Conservation (phyloP, 129 eudicot genomes). For the Arctium minus region DNA sequence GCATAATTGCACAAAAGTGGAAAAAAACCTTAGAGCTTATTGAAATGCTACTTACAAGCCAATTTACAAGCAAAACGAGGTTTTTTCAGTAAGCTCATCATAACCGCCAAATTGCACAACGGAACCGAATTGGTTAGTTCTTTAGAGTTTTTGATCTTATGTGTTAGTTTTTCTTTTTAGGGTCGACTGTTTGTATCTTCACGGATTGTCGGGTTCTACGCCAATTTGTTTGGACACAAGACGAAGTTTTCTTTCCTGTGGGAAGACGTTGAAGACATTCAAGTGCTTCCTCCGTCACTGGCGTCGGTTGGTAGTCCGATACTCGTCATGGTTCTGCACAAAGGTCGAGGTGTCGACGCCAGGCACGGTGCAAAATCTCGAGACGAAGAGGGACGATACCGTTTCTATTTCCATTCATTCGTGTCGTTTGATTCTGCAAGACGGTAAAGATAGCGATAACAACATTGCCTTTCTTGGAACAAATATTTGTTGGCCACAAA, state of each 20-base stretch:
- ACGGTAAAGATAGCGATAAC: constrained; percentile 38
- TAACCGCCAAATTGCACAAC: not conserved
- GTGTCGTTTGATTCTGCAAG: constrained; percentile 75
- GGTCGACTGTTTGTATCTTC: constrained; percentile 90
- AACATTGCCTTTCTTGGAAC: too few species aligned
- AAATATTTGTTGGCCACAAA: too few species aligned
- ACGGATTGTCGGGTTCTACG: constrained; percentile 81
- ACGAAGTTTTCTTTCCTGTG: constrained; percentile 76
- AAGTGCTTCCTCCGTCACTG: constrained; percentile 68
- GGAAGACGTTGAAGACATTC: constrained; percentile 93
- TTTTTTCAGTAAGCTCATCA: not conserved
- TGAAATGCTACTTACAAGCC: not conserved
- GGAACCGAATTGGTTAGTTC: not conserved
- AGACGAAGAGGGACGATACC: constrained; percentile 82
- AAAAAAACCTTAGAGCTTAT: too few species aligned
- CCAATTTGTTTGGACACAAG: constrained; percentile 84
- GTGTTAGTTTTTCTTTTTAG: constrained; percentile 28
- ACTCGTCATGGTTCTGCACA: constrained; percentile 65
- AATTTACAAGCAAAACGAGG: too few species aligned
- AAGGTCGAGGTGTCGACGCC: constrained; percentile 79
- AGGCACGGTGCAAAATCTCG: constrained; percentile 81
- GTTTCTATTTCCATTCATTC: constrained; percentile 79
- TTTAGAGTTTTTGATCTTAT: not conserved
- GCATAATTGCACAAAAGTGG: not conserved
- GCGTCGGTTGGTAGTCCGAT: constrained; percentile 85